Percentiles rank a stretch among this genome's conserved stretches.
phyloP scores from a whole-genome alignment of 163 green algal species.

The Scenedesmus sp. region DNA sequence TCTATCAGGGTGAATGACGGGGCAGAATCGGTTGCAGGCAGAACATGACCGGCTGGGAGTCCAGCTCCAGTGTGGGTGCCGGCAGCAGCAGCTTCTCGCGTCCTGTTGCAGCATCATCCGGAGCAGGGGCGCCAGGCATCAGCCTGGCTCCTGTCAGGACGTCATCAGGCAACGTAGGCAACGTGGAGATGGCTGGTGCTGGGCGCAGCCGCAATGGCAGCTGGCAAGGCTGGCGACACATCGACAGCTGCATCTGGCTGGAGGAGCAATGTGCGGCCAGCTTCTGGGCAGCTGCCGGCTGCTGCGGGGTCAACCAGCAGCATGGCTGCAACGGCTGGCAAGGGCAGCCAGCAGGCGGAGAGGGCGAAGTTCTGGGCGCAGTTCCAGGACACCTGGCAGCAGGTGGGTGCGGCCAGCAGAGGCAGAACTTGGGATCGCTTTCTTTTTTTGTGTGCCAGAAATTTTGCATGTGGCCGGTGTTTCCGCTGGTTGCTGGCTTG shows the following conservation, averaged over 20 bases:
- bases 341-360: slow-evolving; percentile 51
- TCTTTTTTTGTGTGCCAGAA: no score
- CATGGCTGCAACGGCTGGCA: slow-evolving; percentile 39
- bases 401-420: slow-evolving; percentile 40
- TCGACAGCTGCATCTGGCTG: slow-evolving; percentile 13
- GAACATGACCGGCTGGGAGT: background rate
- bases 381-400: slow-evolving; percentile 60
- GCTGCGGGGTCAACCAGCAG: slow-evolving; percentile 25
- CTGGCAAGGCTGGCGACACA: background rate
- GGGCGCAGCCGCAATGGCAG: background rate
- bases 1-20: slow-evolving; percentile 20
- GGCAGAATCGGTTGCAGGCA: background rate
- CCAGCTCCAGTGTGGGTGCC: background rate
- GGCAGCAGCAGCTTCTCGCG: background rate
- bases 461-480: no score
- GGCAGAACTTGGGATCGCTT: no score
- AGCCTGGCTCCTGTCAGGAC: background rate
- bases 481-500: no score
- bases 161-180: background rate
- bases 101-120: background rate
- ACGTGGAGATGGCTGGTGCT: background rate
- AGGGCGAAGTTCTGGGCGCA: slow-evolving; percentile 60
- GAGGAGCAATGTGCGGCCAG: slow-evolving; percentile 42
- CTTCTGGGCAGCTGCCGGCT: slow-evolving; percentile 9
- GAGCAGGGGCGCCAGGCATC: background rate